Conservation (phyloP, 1,284 basidiomycete genomes). For the Trametes sp. region DNA sequence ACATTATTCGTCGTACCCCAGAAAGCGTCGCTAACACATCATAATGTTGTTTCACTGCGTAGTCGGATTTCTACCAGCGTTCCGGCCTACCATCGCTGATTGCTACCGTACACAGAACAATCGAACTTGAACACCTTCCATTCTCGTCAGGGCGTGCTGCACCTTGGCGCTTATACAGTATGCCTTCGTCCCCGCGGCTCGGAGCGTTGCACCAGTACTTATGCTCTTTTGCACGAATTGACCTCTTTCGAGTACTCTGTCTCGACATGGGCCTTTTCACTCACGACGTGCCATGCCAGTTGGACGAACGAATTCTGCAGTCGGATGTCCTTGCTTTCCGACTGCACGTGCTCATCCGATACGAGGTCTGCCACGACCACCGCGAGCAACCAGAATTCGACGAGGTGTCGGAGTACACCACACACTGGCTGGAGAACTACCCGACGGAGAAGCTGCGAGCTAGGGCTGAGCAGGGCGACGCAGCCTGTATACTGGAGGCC, state of each 20-base stretch:
- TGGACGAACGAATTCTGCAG: background rate
- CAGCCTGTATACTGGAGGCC: background rate
- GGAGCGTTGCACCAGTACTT: too few species aligned
- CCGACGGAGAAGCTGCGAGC: background rate
- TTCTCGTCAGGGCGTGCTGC: background rate
- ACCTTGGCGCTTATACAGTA: background rate
- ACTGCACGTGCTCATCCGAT: background rate
- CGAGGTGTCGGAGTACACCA: background rate
- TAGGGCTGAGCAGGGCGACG: background rate
- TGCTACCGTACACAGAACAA: too few species aligned
- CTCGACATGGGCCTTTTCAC: background rate
- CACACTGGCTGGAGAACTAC: background rate
- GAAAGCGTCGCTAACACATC: too few species aligned
- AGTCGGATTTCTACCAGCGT: too few species aligned
- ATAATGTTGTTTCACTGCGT: background rate
- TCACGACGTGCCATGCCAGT: background rate
- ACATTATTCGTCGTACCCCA: too few species aligned
- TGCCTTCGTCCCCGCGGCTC: too few species aligned
- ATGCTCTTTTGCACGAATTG: background rate
- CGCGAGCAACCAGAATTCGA: background rate
- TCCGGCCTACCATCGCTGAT: too few species aligned
- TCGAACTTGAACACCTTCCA: background rate
- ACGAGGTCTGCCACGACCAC: constrained; percentile 4
- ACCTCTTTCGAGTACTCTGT: background rate
- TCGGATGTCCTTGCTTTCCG: background rate